phyloP scores from a whole-genome alignment of 2,329 filamentous ascomycete genomes.

The Huntiella decipiens region DNA sequence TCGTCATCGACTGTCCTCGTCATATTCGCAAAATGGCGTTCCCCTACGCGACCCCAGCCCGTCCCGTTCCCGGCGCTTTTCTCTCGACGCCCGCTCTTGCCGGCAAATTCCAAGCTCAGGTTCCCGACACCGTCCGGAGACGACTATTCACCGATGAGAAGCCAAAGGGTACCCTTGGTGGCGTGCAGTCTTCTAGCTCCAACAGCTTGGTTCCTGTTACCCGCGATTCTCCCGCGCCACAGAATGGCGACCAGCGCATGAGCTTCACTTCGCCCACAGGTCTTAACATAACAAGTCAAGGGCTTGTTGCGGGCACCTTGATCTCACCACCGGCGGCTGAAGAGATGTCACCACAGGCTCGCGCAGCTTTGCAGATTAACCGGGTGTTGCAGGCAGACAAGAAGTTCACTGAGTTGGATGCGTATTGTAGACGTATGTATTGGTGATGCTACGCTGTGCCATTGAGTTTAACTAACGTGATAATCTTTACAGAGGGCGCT shows the following conservation, averaged over 20 bases:
- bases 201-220: not conserved
- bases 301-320: slow-evolving; percentile 6
- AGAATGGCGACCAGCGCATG: slow-evolving; percentile 11
- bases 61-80: slow-evolving; percentile 57
- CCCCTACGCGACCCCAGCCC: slow-evolving; percentile 43
- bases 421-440: slow-evolving; percentile 66
- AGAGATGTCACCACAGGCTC: slow-evolving; percentile 47
- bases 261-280: slow-evolving; percentile 7
- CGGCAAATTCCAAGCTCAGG: slow-evolving; percentile 17
- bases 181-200: not conserved
- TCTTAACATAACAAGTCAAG: slow-evolving; percentile 4
- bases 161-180: not conserved
- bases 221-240: slow-evolving; percentile 12
- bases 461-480: no score
- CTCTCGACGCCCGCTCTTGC: slow-evolving; percentile 51
- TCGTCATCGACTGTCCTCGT: not conserved
- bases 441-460: not conserved
- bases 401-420: slow-evolving; percentile 74
- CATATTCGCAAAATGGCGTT: slow-evolving; percentile 28
- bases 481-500: slow-evolving; percentile 45
- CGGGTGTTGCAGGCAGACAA: slow-evolving; percentile 56
- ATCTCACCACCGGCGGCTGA: slow-evolving; percentile 15
- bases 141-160: slow-evolving; percentile 27
- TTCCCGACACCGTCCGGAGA: slow-evolving; percentile 29
- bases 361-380: slow-evolving; percentile 71